Evolutionary conservation across 805 yeast genomes (phyloP).

Genomic region (Teunomyces panamensis): DNA sequence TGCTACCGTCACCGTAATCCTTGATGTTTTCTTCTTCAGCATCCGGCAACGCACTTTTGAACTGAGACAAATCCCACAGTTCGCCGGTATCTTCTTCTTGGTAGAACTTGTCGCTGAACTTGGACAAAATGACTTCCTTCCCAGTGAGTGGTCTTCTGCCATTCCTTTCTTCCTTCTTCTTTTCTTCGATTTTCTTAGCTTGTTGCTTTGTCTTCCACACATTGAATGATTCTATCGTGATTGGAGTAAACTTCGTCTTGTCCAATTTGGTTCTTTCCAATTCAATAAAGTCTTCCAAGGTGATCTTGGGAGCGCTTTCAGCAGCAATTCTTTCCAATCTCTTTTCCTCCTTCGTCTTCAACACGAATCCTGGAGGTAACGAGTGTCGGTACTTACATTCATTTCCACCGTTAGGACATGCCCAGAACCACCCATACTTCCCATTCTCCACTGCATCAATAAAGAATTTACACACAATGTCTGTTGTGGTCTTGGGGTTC

Average conservation of each 20-base stretch:
- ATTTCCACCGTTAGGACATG: conserved; percentile 91
- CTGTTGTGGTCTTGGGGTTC: conserved; percentile 90
- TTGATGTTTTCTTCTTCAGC: conserved; percentile 48
- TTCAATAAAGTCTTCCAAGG: conserved; percentile 94
- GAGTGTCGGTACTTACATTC: conserved; percentile 94
- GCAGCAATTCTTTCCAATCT: conserved; percentile 81
- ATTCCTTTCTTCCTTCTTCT: conserved; percentile 26
- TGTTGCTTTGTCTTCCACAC: conserved; percentile 78
- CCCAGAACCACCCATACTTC: conserved; percentile 99
- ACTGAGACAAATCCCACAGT: conserved; percentile 56
- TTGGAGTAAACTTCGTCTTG: conserved; percentile 73
- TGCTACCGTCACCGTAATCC: conserved; percentile 71
- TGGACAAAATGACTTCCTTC: conserved; percentile 62
- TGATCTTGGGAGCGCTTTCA: conserved; percentile 82
- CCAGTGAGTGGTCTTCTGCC: conserved; percentile 59
- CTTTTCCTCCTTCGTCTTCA: conserved; percentile 96
- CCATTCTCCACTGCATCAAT: conserved; percentile 97
- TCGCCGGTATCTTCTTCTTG: conserved; percentile 51
- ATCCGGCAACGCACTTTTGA: conserved; percentile 53
- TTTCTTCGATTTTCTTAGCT: conserved; percentile 47
- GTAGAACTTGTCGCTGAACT: conserved; percentile 55
- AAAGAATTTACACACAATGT: conserved; percentile 88
- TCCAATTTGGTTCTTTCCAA: conserved; percentile 87
- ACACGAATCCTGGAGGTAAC: conserved; percentile 92
- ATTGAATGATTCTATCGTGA: conserved; percentile 74